Base-by-base conservation (phyloP, 345 rosid species). In the Mangifera indica region DNA sequence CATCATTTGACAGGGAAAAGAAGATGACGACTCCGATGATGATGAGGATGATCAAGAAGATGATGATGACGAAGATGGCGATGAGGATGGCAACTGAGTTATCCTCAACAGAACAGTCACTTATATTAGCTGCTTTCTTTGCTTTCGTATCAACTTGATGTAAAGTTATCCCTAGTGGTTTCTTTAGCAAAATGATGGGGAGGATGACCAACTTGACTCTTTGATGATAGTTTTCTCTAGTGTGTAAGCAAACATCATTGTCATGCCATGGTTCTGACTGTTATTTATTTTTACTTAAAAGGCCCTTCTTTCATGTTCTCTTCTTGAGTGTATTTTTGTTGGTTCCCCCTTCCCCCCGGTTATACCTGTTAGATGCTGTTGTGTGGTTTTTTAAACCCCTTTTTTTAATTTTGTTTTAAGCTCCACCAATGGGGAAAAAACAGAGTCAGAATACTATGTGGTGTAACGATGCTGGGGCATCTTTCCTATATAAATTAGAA, bases 11-110 rank as follows among this genome's bases (percentile, higher is more conserved):
- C 78, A 88, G 90, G 92, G 79, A 51, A 86, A 88, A 66, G 87
- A 82, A 52, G 89, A 79, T 0, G 85, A 77, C 29, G 91, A 84
- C 9, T 75, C 86, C 5, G 91, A 83, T 8, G 87, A 84, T 26
- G 90, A 86, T 44, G 88, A 83, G 13, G 85, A 81, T 4, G 82
- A 86, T 7, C 81, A 80, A 21, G 83, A 77, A 7, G 77, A 73
- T 0, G 77, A 69, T 17, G 81, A 78, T 0, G 86, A 80, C 10
- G 82, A 62, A 1, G 81, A 74, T 0, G 80, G 74, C 10, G 82
- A 55, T 24, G 78, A 76, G 49, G 76, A 71, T 1, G 83, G 72
- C 34, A 76, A 84, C 64, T 81, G 75, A 78, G 55, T 60, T n/a
- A 37, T 54, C 10, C 18, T 55, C 57, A 12, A 59, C 32, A 7